phyloP scores from a whole-genome alignment of 345 rosid genomes.

The Bruguiera parviflora region DNA sequence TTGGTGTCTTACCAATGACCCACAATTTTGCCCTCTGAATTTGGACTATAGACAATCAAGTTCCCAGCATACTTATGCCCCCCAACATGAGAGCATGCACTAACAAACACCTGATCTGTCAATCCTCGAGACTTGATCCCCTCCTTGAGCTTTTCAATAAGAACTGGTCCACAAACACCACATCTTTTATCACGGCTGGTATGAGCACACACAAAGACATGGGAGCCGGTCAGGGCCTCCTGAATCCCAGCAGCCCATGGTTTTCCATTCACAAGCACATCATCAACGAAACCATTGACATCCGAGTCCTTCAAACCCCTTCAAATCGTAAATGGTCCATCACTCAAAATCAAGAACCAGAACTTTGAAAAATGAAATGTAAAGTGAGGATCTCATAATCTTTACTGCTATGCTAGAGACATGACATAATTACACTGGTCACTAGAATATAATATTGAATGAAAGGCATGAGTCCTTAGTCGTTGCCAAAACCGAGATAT shows the following conservation, averaged over 20 bases:
- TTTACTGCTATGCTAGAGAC: too few relatives aligned
- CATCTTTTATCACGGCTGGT: constrained; percentile 88
- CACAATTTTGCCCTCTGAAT: constrained; percentile 50
- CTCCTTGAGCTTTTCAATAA: constrained; percentile 63
- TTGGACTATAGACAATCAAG: constrained; percentile 65
- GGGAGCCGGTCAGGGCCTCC: constrained; percentile 59
- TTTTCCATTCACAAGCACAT: constrained; percentile 75
- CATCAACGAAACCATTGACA: constrained; percentile 76
- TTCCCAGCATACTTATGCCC: constrained; percentile 99
- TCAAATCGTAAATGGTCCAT: constrained; percentile 6
- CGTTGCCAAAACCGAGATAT: too few relatives aligned
- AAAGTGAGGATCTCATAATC: not conserved
- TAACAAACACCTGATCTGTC: constrained; percentile 52
- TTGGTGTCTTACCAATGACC: constrained; percentile 71
- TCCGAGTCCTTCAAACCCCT: constrained; percentile 67
- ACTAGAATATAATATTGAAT: too few relatives aligned
- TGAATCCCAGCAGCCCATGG: constrained; percentile 66
- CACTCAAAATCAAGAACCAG: constrained; percentile 3
- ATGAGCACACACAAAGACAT: constrained; percentile 90
- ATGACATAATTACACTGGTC: too few relatives aligned
- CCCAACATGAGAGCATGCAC: constrained; percentile 86
- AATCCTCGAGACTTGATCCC: constrained; percentile 65
- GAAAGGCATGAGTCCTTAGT: too few relatives aligned
- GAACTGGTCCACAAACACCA: constrained; percentile 93
- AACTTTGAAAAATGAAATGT: not conserved